These are phyloP conservation scores for Prunus kanzakura DNA, from an alignment of 306 rosid species.

Conservation along the genomic window DNA sequence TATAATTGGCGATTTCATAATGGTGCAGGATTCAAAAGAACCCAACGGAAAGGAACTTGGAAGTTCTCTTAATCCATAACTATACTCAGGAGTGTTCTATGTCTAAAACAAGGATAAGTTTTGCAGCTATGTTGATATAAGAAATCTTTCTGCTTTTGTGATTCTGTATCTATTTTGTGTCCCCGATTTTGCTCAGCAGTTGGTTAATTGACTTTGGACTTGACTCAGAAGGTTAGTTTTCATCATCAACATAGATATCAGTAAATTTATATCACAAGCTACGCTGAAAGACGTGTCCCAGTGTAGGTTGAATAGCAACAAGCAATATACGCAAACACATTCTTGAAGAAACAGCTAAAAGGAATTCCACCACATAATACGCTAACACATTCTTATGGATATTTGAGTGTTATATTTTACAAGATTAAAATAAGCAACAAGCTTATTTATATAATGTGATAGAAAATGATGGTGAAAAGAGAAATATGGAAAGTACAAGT, in stretches of 20 bases:
- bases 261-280: not conserved
- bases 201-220: not conserved
- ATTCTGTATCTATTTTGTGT: not conserved
- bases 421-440: not conserved
- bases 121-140: not conserved
- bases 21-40: not conserved
- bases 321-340: not conserved
- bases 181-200: not conserved
- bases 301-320: not conserved
- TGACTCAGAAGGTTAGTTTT: not conserved
- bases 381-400: not conserved
- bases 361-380: not conserved
- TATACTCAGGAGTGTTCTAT: not conserved
- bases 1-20: not conserved
- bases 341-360: not conserved
- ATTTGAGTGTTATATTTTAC: not conserved
- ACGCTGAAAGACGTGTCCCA: not conserved
- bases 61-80: not conserved
- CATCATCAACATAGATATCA: not conserved
- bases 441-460: not conserved
- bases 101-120: not conserved
- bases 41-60: not conserved
- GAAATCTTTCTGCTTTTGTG: not conserved
- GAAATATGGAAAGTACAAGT: constrained; percentile 10
- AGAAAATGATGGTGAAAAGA: constrained; percentile 1